Percentiles rank a stretch among this genome's conserved stretches.
These are phyloP conservation scores for Capronia epimyces DNA, from an alignment of 2,329 filamentous ascomycete species.

Conservation along the genomic window DNA sequence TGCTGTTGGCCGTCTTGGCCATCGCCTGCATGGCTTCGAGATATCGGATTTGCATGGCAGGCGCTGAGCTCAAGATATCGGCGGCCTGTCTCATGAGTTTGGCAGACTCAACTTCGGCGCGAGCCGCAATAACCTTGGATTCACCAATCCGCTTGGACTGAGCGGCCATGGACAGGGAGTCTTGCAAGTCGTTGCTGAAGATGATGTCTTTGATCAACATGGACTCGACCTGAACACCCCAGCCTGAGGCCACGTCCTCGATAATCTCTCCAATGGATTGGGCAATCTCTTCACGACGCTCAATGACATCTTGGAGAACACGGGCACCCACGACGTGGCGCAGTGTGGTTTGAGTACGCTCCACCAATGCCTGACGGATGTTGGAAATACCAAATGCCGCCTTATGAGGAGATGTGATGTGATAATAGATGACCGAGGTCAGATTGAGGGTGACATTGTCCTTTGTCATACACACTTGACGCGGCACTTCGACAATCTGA, in stretches of 20 bases:
- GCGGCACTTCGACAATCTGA: constrained; percentile 91
- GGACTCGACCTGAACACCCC: constrained; percentile 93
- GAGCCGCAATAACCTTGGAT: constrained; percentile 94
- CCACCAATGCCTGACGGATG: constrained; percentile 89
- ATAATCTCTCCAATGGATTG: constrained; percentile 95
- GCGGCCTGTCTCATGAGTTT: constrained; percentile 76
- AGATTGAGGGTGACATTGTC: constrained; percentile 94
- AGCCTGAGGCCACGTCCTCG: constrained; percentile 85
- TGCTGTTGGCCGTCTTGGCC: constrained; percentile 86
- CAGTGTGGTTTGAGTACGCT: constrained; percentile 95
- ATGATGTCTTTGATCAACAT: constrained; percentile 99
- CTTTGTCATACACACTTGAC: constrained; percentile 99
- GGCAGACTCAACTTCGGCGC: constrained; percentile 91
- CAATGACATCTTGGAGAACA: constrained; percentile 94
- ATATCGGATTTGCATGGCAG: constrained; percentile 97
- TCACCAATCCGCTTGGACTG: constrained; percentile 98
- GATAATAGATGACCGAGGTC: constrained; percentile 98
- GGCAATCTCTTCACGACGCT: constrained; percentile 94
- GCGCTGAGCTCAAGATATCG: constrained; percentile 84
- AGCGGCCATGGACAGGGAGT: constrained; percentile 94
- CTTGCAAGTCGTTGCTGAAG: constrained; percentile 91
- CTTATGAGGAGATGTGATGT: constrained; percentile 91
- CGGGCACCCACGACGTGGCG: constrained; percentile 94
- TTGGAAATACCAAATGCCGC: constrained; percentile 95
- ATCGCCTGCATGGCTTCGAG: constrained; percentile 98